Evolutionary conservation across 1,139 yeast species (phyloP), one percentile per base, ranked within the genome.

Genomic region (Lodderomyces orthopsilosis): DNA sequence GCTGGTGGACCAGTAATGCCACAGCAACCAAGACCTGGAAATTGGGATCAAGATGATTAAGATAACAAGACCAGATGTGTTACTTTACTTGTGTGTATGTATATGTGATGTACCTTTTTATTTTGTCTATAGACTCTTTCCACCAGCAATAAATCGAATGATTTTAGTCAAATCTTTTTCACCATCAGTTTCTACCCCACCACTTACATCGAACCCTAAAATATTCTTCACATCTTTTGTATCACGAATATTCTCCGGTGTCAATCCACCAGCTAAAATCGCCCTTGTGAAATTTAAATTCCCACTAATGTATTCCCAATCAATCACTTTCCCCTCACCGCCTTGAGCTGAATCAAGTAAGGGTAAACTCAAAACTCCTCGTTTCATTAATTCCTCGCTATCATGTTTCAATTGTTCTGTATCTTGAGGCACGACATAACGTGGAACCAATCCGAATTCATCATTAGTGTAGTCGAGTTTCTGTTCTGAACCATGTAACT

Each of bases 1-100:
- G 96, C 96, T 1, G 98, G 98, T 53, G 98, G 98, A 22, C 98
- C 98, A 38, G 85, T 76, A 38, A 82, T 90, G 77, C 96, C 97
- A 42, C 77, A 82, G 55, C 95, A 87, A 61, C 86, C 83, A 54
- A 82, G 85, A 62, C 93, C 94, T 37, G 96, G 96, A 47, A 91
- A 91, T 71, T 91, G 98, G 98, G 98, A 91, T 62, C 95, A 85
- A 67, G 98, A 79, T 48, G 96, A 90, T 68, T 89, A 70, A 44
- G n/a, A 34, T 15, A 17, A 10, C 4, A 15, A 13, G 14, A 6
- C 4, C 6, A 35, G 18, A 35, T 35, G 35, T n/a, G n/a, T n/a
- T n/a, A n/a, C n/a, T n/a, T n/a, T n/a, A 12, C 21, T 10, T 34
- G 15, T 19, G 9, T 32, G 18, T 32, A 17, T 32, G 12, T 5